Evolutionary conservation across 257 asterid species (phyloP), one percentile per base, ranked within the genome.

Genomic region (Misopates orontium): DNA sequence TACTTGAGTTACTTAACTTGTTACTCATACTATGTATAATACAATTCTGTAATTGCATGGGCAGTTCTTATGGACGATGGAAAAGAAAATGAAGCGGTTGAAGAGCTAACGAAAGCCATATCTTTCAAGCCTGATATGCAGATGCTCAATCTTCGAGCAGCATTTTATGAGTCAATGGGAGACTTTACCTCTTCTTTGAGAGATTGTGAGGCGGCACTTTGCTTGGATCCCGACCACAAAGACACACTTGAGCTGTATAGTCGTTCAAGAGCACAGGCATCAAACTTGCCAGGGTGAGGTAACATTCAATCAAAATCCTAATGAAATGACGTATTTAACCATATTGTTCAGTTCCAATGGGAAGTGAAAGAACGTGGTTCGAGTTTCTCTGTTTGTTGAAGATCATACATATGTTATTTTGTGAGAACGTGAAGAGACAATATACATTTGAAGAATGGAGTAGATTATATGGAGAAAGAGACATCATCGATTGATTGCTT

Each of bases 1-100:
- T 36, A 8, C 11, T 36, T 8, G 1, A 4, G 42, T 36, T 36
- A 36, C 42, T 36, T 10, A 36, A 36, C 42, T 36, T 36, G 42
- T 36, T 36, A 3, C 42, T 36, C 42, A 36, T 36, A 36, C 42
- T 36, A 3, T 8, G 6, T 36, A 36, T n/a, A n/a, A 5, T 36
- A 36, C 4, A 36, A 36, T 32, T 59, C 63, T 51, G 19, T 42
- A 64, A 23, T 68, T 40, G 45, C 62, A 20, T 76, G 71, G 56
- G 59, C 81, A 80, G 86, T 81, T 65, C 81, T 83, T 55, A 83
- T 83, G 89, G 89, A 83, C 74, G 89, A 80, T 68, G 86, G 75
- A 62, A 78, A 66, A 51, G 86, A 83, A 72, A 56, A 31, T 39
- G 85, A 83, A 75, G 89, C 89, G 4, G 81, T 83, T 20, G 81